Evolutionary conservation across 345 rosid genomes (phyloP).

Genomic region (Ricinus communis): DNA sequence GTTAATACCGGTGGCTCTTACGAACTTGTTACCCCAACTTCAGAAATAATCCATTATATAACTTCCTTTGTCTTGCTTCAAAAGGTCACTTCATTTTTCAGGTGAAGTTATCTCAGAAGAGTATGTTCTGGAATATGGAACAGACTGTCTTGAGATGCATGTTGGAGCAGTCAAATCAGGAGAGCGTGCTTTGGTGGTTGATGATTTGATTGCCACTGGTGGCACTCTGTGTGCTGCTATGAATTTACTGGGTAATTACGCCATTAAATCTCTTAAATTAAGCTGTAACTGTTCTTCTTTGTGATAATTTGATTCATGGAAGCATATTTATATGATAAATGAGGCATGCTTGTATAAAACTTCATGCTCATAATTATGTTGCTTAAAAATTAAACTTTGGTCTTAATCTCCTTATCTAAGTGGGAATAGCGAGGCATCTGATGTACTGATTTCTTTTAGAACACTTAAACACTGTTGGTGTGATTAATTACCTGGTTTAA

Average conservation of each 20-base stretch:
- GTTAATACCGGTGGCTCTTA: no score
- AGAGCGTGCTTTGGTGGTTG: conserved; percentile 84
- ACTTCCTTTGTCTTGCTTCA: background rate
- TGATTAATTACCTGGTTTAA: background rate
- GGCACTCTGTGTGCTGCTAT: conserved; percentile 96
- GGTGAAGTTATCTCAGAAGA: conserved; percentile 87
- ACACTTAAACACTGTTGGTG: background rate
- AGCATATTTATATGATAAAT: background rate
- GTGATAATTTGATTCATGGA: background rate
- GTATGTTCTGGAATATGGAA: conserved; percentile 83
- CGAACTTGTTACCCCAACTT: background rate
- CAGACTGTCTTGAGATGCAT: conserved; percentile 88
- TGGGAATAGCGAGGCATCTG: no score
- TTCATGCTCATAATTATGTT: no score
- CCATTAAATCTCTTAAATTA: background rate
- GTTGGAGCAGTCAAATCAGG: conserved; percentile 78
- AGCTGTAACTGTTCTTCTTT: background rate
- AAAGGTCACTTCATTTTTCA: conserved; percentile 21
- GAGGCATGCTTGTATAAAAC: background rate
- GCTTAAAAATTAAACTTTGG: no score
- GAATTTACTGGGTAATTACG: conserved; percentile 67
- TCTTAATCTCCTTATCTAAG: no score
- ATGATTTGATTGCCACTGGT: conserved; percentile 90
- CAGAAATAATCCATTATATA: background rate
- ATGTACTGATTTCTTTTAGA: no score